A percentile compares a stretch with the other conserved stretches of the same genome.
These are phyloP conservation scores for Colletotrichum sp. DNA, from an alignment of 2,329 filamentous ascomycete genomes.

Conservation along the genomic window DNA sequence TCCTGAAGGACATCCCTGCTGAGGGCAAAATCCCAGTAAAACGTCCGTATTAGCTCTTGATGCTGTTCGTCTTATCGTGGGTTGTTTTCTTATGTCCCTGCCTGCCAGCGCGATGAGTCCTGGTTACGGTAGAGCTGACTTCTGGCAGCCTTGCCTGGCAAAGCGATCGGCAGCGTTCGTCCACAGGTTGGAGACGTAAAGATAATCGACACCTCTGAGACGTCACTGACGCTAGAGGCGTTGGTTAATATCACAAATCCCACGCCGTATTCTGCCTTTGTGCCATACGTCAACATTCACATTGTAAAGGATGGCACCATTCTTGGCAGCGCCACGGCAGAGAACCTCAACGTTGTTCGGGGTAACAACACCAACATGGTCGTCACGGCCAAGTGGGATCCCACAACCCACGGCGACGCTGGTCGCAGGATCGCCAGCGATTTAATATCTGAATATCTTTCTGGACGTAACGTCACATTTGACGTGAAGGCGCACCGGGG, in stretches of 20 bases:
- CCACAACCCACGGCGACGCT: constrained; percentile 65
- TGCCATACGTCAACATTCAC: constrained; percentile 83
- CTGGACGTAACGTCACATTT: constrained; percentile 83
- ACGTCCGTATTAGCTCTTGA: constrained; percentile 76
- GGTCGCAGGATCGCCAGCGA: constrained; percentile 70
- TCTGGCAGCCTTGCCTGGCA: constrained; percentile 61
- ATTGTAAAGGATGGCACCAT: constrained; percentile 75
- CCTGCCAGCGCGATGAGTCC: neutral
- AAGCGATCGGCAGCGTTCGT: constrained; percentile 50
- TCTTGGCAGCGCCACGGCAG: constrained; percentile 76
- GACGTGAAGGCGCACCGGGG: constrained; percentile 73
- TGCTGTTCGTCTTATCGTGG: constrained; percentile 41
- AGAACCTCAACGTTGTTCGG: constrained; percentile 65
- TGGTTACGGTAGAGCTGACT: constrained; percentile 34
- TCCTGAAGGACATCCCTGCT: constrained; percentile 83
- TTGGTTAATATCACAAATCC: constrained; percentile 88
- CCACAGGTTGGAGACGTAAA: constrained; percentile 75
- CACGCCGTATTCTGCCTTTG: constrained; percentile 79
- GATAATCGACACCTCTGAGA: constrained; percentile 67
- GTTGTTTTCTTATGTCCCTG: constrained; percentile 16
- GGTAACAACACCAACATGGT: constrained; percentile 76
- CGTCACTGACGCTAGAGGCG: constrained; percentile 74
- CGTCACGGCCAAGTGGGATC: constrained; percentile 78
- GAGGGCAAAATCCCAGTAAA: constrained; percentile 89
- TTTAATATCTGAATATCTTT: constrained; percentile 85